A percentile compares a stretch with the other conserved stretches of the same genome.
Conservation (phyloP, 352 stramenopile species). For the Phytophthora pini region DNA sequence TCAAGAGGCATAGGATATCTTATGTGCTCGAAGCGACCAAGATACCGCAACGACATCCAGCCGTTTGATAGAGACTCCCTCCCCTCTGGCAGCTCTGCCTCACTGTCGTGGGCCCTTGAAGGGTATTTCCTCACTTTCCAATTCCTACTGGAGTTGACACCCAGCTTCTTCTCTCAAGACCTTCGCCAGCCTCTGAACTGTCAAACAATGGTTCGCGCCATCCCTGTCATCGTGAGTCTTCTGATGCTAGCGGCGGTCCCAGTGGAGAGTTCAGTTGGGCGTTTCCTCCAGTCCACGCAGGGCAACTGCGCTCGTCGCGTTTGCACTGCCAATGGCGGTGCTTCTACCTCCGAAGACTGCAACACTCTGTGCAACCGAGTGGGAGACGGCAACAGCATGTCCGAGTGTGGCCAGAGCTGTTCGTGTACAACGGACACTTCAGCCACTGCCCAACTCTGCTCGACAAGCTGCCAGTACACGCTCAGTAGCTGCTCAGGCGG, state of each 20-base stretch:
- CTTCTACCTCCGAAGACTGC: constrained; percentile 31
- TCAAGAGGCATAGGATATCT: constrained; percentile 25
- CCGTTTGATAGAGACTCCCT: constrained; percentile 7
- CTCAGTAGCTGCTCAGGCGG: constrained; percentile 20
- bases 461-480: constrained; percentile 29
- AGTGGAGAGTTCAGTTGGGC: constrained; percentile 17
- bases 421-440: constrained; percentile 32
- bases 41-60: constrained; percentile 15
- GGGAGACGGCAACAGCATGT: constrained; percentile 28
- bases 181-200: neutral
- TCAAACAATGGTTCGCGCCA: constrained; percentile 24
- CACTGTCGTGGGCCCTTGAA: neutral
- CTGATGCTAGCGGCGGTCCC: constrained; percentile 11
- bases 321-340: constrained; percentile 18
- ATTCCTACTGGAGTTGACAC: constrained; percentile 31
- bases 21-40: constrained; percentile 16
- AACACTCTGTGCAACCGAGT: constrained; percentile 39
- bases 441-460: constrained; percentile 18
- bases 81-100: constrained; percentile 1
- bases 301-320: constrained; percentile 32
- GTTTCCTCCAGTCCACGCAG: constrained; percentile 30
- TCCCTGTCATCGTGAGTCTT: constrained; percentile 16
- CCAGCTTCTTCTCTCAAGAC: constrained; percentile 10
- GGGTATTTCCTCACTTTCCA: constrained; percentile 18
- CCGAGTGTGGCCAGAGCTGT: constrained; percentile 33